Base-by-base conservation (phyloP, 768 basidiomycete species). In the Hortiboletus campestris region DNA sequence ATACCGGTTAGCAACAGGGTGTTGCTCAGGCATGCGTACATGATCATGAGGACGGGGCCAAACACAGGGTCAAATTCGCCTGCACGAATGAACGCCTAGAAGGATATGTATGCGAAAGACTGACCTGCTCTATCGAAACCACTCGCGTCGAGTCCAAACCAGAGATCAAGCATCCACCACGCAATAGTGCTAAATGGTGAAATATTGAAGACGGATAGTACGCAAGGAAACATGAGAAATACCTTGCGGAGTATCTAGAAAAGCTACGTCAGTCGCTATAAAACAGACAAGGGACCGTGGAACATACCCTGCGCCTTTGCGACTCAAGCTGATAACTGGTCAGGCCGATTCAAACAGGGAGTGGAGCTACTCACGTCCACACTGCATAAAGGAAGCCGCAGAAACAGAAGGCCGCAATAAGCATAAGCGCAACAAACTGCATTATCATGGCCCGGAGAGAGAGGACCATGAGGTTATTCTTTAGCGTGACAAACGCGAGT, bases 161-260 rank as follows among this genome's bases (percentile, higher is more conserved):
- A 92, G 11, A 94, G 71, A 66, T 95, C 91, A 22, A 95, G 79
- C 85, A 97, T 91, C 92, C 93, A 96, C 94, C 93, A 97, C 0
- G 88, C 85, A 51, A 95, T 91, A 29, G 83, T 80, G 22, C 82
- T 83, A 17, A 5, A 4, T 8, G 32, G 35, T 16, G 1, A 55
- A 50, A 54, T 57, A 60, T 40, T 51, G 31, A 54, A 39, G 16
- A 42, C 3, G 4, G 11, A 19, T n/a, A 31, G 14, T 9, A 46
- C 22, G 19, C 8, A 39, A 49, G 25, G n/a, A 49, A 40, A 52
- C 7, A 2, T 3, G 34, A 40, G 9, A 51, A 53, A 53, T 58
- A 81, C 79, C 78, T 73, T 34, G 67, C 66, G 11, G 72, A 63
- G 52, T 65, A 65, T 32, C 70, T 66, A 55, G 25, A 19, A n/a